phyloP scores from a whole-genome alignment of 1,139 yeast genomes.

The Debaryomyces coudertii region DNA sequence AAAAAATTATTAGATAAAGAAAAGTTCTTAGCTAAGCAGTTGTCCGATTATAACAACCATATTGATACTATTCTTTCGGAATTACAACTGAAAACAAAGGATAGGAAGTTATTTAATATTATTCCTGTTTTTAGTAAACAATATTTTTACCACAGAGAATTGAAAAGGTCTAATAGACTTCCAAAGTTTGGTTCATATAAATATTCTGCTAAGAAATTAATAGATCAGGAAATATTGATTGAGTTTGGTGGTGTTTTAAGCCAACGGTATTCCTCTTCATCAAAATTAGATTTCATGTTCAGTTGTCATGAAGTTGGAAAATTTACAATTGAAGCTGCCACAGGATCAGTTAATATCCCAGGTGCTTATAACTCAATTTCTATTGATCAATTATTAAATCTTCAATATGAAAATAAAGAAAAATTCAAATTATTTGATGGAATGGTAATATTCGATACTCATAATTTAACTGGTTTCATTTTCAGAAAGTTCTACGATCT shows the following conservation, averaged over 20 bases:
- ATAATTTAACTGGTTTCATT: slow-evolving; percentile 65
- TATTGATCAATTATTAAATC: slow-evolving; percentile 67
- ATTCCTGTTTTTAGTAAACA: slow-evolving; percentile 75
- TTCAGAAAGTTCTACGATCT: slow-evolving; percentile 72
- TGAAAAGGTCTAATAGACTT: slow-evolving; percentile 65
- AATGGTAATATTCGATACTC: slow-evolving; percentile 66
- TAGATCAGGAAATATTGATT: slow-evolving; percentile 70
- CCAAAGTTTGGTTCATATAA: slow-evolving; percentile 85
- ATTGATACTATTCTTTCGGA: slow-evolving; percentile 68
- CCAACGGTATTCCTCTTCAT: slow-evolving; percentile 49
- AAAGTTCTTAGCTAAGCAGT: slow-evolving; percentile 58
- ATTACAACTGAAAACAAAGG: slow-evolving; percentile 59
- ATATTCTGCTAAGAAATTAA: slow-evolving; percentile 73
- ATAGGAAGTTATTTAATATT: slow-evolving; percentile 52
- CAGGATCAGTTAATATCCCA: slow-evolving; percentile 45
- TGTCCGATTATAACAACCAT: slow-evolving; percentile 67
- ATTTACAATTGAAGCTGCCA: slow-evolving; percentile 68
- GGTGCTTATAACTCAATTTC: slow-evolving; percentile 60
- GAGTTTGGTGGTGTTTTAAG: slow-evolving; percentile 56
- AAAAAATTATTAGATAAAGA: slow-evolving; percentile 65
- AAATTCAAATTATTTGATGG: slow-evolving; percentile 62
- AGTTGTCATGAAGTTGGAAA: slow-evolving; percentile 75
- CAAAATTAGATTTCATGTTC: slow-evolving; percentile 74
- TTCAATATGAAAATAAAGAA: slow-evolving; percentile 63
- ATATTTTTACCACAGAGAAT: slow-evolving; percentile 74